Evolutionary conservation across 768 basidiomycete species (phyloP), one percentile per base, ranked within the genome.

Genomic region (Coprinopsis cinerea): DNA sequence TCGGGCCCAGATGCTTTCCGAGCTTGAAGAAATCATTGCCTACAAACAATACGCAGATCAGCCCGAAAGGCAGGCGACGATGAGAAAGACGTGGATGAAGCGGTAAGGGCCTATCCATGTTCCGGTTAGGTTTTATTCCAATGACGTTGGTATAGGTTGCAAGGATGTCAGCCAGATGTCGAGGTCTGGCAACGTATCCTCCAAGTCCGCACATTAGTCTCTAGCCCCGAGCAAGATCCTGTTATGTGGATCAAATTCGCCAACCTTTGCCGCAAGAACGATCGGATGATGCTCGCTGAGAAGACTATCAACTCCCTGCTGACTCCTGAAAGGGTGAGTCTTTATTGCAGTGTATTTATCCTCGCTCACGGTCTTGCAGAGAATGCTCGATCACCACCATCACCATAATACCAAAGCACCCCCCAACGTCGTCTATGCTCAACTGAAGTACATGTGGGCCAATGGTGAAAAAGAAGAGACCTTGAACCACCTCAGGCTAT

Each of bases 221-320:
- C 97, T 23, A 88, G 82, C 37, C 95, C 96, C 0, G 89, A 89
- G 55, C 92, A 96, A 54, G 93, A 97, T 62, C 91, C 89, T 37
- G 80, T 88, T 40, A 97, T 96, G 83, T 98, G 94, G 93, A 96
- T 99, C 67, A 93, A 96, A 67, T 97, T 99, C 61, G 92, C 95
- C 2, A 98, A 99, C 59, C 73, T 98, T 1, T 98, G 96, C 62
- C 89, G 96, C 45, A 95, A 95, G 68, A 88, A 82, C 15, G 92
- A 95, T 44, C 83, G 96, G 4, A 90, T 98, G 80, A 78, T 79
- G n/a, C 71, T 99, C 44, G 94, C 95, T 0, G 93, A 97, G 58
- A 98, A 98, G 70, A 96, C 95, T 0, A 87, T 99, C 59, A 90
- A 93, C 55, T 95, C 92, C 0, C 68, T 99, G 1, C 71, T 96